Evolutionary conservation across 768 basidiomycete genomes (phyloP), one percentile per base, ranked within the genome.

Genomic region (Mycena epipterygia): DNA sequence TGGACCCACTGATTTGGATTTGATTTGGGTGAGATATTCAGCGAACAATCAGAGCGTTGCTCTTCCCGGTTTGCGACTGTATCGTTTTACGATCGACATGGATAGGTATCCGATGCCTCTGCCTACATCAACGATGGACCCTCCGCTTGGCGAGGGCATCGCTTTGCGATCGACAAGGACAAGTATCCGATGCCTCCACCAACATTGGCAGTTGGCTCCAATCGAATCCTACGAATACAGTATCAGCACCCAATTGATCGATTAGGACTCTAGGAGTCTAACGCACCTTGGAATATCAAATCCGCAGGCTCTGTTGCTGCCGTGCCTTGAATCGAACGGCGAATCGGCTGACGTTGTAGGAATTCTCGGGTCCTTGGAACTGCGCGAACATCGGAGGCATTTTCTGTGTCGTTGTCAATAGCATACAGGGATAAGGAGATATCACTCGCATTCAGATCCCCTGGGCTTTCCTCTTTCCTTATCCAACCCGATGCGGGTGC

Each of bases 151-250:
- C n/a, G n/a, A n/a, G n/a, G n/a, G n/a, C n/a, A n/a, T n/a, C n/a
- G n/a, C n/a, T n/a, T n/a, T n/a, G n/a, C n/a, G n/a, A n/a, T n/a
- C n/a, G n/a, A n/a, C n/a, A n/a, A n/a, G n/a, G n/a, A n/a, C n/a
- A n/a, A n/a, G n/a, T n/a, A n/a, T n/a, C n/a, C n/a, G n/a, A n/a
- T n/a, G n/a, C n/a, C n/a, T n/a, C n/a, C n/a, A n/a, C n/a, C n/a
- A n/a, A n/a, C n/a, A n/a, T n/a, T n/a, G n/a, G 75, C 17, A 77
- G 57, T 4, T 41, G 39, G 12, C 49, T 39, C 76, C 76, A 77
- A 41, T 77, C 68, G 33, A 76, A 73, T 4, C 75, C 74, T 75
- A 29, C 7, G 3, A n/a, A 11, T 5, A 4, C 14, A 12, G 8
- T 19, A 41, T 35, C 12, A 44, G 35, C 25, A 2, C 19, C 17